phyloP scores from a whole-genome alignment of 495 filamentous ascomycete species.

The Penicillium roqueforti region DNA sequence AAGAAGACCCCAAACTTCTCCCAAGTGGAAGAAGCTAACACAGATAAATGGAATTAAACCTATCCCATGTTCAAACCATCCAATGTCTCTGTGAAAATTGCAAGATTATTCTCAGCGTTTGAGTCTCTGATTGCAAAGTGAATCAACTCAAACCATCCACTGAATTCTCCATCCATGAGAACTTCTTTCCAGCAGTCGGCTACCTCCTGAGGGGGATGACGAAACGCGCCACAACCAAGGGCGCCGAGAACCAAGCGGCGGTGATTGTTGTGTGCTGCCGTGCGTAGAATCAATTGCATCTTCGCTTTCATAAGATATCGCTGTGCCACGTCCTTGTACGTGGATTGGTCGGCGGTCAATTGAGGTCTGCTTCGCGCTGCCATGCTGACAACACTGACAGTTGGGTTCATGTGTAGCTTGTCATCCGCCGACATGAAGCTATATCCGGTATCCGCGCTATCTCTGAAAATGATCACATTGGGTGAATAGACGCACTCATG shows the following conservation, averaged over 20 bases:
- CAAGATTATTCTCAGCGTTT: constrained; percentile 42
- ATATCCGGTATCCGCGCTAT: constrained; percentile 37
- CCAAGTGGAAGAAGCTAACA: background rate
- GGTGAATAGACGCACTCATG: constrained; percentile 56
- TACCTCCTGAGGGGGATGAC: constrained; percentile 58
- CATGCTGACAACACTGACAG: constrained; percentile 54
- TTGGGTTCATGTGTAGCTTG: background rate
- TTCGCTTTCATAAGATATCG: constrained; percentile 52
- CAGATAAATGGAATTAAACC: background rate
- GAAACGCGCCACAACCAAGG: constrained; percentile 63
- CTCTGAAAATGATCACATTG: constrained; percentile 52
- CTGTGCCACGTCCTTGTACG: constrained; percentile 20
- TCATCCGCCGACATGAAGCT: constrained; percentile 26
- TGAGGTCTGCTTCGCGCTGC: constrained; percentile 51
- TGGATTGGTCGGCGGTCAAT: constrained; percentile 21
- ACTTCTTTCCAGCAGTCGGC: constrained; percentile 57
- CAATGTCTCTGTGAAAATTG: constrained; percentile 44
- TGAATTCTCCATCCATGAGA: constrained; percentile 50
- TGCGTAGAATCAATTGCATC: constrained; percentile 53
- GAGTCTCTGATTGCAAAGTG: constrained; percentile 34
- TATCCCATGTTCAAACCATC: constrained; percentile 19
- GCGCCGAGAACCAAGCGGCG: constrained; percentile 58
- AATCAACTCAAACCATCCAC: constrained; percentile 39
- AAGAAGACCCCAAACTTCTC: background rate
- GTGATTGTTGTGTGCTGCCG: constrained; percentile 50